These are phyloP conservation scores for Stenocarpella maydis DNA, from an alignment of 2,329 filamentous ascomycete species.

Conservation along the genomic window DNA sequence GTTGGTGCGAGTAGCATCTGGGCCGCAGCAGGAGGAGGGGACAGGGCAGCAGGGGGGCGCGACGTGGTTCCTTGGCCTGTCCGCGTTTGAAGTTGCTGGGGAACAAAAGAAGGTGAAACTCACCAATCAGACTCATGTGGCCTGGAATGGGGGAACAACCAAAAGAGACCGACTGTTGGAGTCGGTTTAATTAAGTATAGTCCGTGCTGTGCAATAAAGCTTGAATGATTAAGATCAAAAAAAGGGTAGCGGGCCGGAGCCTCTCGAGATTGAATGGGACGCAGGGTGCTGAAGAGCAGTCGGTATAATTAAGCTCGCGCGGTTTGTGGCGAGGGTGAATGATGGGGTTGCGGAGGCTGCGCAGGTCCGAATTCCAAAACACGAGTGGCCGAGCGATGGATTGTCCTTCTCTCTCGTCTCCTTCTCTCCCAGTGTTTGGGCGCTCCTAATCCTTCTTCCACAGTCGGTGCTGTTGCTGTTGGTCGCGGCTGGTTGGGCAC, in stretches of 20 bases:
- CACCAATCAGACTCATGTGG: slow-evolving; percentile 36
- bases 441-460: neutral
- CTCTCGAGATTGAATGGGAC: neutral
- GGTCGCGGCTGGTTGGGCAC: neutral
- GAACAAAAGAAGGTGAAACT: slow-evolving; percentile 23
- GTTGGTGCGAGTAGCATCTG: slow-evolving; percentile 6
- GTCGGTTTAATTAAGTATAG: slow-evolving; percentile 29
- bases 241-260: slow-evolving; percentile 17
- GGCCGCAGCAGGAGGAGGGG: neutral
- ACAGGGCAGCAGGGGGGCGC: slow-evolving; percentile 13
- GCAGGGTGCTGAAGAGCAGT: slow-evolving; percentile 29
- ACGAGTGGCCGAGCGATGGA: slow-evolving; percentile 14
- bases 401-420: neutral
- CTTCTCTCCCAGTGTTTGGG: slow-evolving; percentile 1
- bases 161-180: slow-evolving; percentile 27
- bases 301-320: slow-evolving; percentile 17
- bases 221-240: slow-evolving; percentile 25
- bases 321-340: slow-evolving; percentile 10
- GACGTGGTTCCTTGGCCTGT: slow-evolving; percentile 11
- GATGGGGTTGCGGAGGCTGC: slow-evolving; percentile 4
- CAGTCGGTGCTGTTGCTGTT: neutral
- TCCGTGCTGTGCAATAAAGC: slow-evolving; percentile 8
- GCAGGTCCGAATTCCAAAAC: slow-evolving; percentile 21
- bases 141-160: slow-evolving; percentile 19
- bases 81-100: slow-evolving; percentile 28